A percentile compares a stretch with the other conserved stretches of the same genome.
Conservation (phyloP, 2,329 filamentous ascomycete species). For the Fusarium concolor region DNA sequence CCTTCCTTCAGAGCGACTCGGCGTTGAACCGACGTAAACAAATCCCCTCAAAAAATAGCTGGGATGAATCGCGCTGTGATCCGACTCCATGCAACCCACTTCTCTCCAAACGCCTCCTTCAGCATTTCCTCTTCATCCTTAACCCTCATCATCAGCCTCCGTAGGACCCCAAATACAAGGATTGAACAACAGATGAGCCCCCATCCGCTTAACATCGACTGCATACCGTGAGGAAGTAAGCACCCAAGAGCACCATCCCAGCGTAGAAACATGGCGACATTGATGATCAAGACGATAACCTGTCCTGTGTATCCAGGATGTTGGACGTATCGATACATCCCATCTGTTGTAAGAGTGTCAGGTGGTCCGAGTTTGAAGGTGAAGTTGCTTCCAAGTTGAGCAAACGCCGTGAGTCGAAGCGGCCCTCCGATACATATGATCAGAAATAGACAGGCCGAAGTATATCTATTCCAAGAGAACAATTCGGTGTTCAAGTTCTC, state of each 20-base stretch:
- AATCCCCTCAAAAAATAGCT: not conserved
- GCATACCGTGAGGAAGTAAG: not conserved
- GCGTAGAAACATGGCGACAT: not conserved
- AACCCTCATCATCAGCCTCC: not conserved
- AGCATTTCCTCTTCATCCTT: constrained; percentile 1
- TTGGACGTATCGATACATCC: not conserved
- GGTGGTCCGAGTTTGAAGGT: not conserved
- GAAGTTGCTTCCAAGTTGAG: not conserved
- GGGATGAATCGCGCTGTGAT: not conserved
- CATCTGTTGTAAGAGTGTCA: not conserved
- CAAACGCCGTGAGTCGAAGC: not conserved
- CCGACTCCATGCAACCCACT: not conserved
- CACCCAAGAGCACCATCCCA: not conserved
- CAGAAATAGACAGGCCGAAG: not conserved
- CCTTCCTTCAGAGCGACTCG: too few species aligned
- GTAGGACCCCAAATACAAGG: not conserved
- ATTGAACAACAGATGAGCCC: not conserved
- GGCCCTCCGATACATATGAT: not conserved
- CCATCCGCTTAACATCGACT: fast-evolving
- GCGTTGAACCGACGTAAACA: too few species aligned
- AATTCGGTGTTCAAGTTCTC: not conserved
- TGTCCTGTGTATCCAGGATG: not conserved
- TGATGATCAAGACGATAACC: not conserved
- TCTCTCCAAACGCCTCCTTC: not conserved
- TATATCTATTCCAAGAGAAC: not conserved